A percentile compares a stretch with the other conserved stretches of the same genome.
Conservation (phyloP, 805 yeast species). For the Yamadazyma sp. region DNA sequence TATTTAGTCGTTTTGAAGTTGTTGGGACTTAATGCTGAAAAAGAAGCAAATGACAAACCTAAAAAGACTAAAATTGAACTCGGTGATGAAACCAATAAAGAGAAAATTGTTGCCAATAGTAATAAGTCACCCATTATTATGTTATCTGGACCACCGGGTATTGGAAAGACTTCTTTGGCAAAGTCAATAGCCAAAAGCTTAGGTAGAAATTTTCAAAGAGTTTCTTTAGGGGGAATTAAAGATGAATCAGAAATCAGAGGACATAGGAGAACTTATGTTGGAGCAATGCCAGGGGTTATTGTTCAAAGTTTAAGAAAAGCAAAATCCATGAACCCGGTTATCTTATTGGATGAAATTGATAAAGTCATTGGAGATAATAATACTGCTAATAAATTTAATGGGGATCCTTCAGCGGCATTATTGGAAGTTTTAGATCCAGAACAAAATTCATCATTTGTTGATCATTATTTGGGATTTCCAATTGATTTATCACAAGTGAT, state of each 20-base stretch:
- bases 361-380: constrained; percentile 60
- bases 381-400: constrained; percentile 50
- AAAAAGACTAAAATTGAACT: constrained; percentile 25
- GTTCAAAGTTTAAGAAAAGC: constrained; percentile 75
- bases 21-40: constrained; percentile 37
- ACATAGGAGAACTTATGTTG: constrained; percentile 87
- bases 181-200: constrained; percentile 74
- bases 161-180: constrained; percentile 87
- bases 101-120: constrained; percentile 25
- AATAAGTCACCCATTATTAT: constrained; percentile 71
- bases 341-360: constrained; percentile 82
- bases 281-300: constrained; percentile 86
- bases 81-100: constrained; percentile 27
- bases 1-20: constrained; percentile 76
- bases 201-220: constrained; percentile 71
- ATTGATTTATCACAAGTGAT: constrained; percentile 77
- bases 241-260: constrained; percentile 91
- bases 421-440: constrained; percentile 89
- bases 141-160: constrained; percentile 92
- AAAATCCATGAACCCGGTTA: constrained; percentile 77
- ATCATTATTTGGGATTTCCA: constrained; percentile 84
- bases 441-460: constrained; percentile 72
- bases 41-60: constrained; percentile 11
- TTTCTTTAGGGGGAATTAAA: constrained; percentile 82
- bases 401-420: constrained; percentile 89